A percentile compares a stretch with the other conserved stretches of the same genome.
These are phyloP conservation scores for Cucurbita maxima DNA, from an alignment of 306 rosid genomes.

Conservation along the genomic window DNA sequence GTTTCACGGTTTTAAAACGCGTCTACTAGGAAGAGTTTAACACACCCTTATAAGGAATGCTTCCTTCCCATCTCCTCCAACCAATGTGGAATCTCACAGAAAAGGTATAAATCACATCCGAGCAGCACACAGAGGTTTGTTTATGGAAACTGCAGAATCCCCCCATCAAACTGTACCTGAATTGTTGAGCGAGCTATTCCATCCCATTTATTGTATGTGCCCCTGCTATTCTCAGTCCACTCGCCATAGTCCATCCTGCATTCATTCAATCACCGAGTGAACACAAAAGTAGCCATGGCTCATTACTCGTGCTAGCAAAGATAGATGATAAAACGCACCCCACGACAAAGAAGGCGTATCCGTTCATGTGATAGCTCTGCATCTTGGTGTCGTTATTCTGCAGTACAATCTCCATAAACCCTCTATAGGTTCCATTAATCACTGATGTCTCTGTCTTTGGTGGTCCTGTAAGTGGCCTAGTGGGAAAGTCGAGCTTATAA, in stretches of 20 bases:
- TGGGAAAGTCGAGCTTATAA: constrained; percentile 87
- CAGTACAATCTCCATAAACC: constrained; percentile 77
- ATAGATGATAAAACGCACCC: constrained; percentile 37
- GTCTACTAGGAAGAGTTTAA: no score
- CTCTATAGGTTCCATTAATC: constrained; percentile 77
- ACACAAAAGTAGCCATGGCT: background rate
- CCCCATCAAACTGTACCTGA: constrained; percentile 36
- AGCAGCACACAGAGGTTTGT: background rate
- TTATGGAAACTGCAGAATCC: background rate
- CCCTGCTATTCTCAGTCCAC: constrained; percentile 90
- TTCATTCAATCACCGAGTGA: constrained; percentile 7
- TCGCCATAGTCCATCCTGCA: constrained; percentile 95
- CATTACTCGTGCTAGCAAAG: background rate
- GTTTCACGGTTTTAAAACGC: no score
- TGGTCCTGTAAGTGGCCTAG: constrained; percentile 50
- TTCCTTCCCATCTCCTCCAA: no score
- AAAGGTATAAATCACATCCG: background rate
- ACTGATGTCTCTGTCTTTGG: constrained; percentile 62
- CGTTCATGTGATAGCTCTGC: constrained; percentile 75
- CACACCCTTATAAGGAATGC: no score
- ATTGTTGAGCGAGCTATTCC: constrained; percentile 83
- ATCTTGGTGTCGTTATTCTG: constrained; percentile 92
- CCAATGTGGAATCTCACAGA: no score
- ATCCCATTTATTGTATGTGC: constrained; percentile 96
- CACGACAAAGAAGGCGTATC: constrained; percentile 88